Base-by-base conservation (phyloP, 176 grass and related monocot genomes). In the Urochloa ruziziensis region DNA sequence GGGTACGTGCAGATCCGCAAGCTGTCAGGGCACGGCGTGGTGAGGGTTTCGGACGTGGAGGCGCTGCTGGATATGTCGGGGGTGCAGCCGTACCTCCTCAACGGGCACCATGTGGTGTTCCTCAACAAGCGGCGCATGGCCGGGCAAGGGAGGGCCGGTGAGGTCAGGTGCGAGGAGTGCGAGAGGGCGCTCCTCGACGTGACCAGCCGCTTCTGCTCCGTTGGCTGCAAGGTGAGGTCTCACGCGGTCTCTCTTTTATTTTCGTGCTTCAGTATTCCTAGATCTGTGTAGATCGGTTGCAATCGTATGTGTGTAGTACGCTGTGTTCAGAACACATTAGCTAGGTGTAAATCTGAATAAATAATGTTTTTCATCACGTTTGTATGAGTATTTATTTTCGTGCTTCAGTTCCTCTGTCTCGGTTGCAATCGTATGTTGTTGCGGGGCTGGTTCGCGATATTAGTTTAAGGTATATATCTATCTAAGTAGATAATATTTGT, bases 181-280 rank as follows among this genome's bases (percentile, higher is more conserved):
- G 83, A 42, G 14, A 21, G 83, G 15, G 74, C 63, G 3, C 74
- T 85, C 39, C 63, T 78, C 21, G 64, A 70, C 28, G 51, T 10
- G 15, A 6, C 49, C 18, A 93, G 86, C 42, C 80, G 88, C 60
- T 93, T 96, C 88, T 96, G 94, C 80, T 96, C 88, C 23, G 77
- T 96, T 15, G 83, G 83, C 43, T 96, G 94, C 86, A 96, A 96
- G 94, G 90, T 94, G 43, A 30, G n/a, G n/a, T n/a, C 6, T 42
- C 35, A 42, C 10, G 40, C 6, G 40, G 2, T 10, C 51, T 7
- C 1, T 11, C 19, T 6, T 1, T 53, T 6, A 7, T 6, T 53
- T 23, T 53, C 5, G 1, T 53, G 51, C 51, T 53, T 49, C 16
- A 18, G 4, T 5, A n/a, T n/a, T n/a, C n/a, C n/a, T n/a, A n/a